Evolutionary conservation across 2,329 filamentous ascomycete species (phyloP), one percentile per base, ranked within the genome.

Genomic region (Diaporthe caulivora): DNA sequence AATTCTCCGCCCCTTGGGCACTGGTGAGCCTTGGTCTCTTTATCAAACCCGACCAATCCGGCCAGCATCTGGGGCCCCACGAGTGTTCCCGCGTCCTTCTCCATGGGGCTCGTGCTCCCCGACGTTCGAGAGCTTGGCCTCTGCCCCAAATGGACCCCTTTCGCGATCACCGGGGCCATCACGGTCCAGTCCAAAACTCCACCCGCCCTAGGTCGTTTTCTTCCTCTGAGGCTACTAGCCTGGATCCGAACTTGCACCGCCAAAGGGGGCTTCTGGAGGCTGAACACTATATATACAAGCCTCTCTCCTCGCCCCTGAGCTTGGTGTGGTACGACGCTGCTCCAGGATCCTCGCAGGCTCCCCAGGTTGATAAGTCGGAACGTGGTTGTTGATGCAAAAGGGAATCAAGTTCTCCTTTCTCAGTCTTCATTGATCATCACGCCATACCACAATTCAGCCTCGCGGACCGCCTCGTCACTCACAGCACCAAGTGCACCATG

Each of bases 191-290:
- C 10, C 31, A 40, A 37, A 51, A 31, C 7, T 37, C 62, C 62
- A 65, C 62, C 29, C 34, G 44, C 6, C 26, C 44, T 47, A 44
- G 8, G 17, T 21, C 9, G 21, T 58, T 15, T 40, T 17, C 55
- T 3, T 11, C 37, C 24, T 40, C 44, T 24, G 8, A 51, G 60
- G 60, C 60, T 65, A 65, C 60, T 65, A 65, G 44, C 10, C 60
- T 21, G 21, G 15, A 37, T 24, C 5, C 31, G 44, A 65, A 21
- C 62, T 18, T 65, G 24, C 13, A 65, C 44, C 4, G 44, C 44
- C 15, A 49, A 49, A 42, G 60, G 60, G 44, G 42, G 42, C 60
- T 65, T 65, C 60, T 51, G 62, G 62, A 65, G 62, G 62, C n/a
- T 51, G 29, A 37, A 65, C 21, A 65, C 44, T 65, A 65, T 65